A percentile compares a stretch with the other conserved stretches of the same genome.
These are phyloP conservation scores for Sclerotinia sclerotiorum DNA, from an alignment of 2,329 filamentous ascomycete genomes.

Conservation along the genomic window DNA sequence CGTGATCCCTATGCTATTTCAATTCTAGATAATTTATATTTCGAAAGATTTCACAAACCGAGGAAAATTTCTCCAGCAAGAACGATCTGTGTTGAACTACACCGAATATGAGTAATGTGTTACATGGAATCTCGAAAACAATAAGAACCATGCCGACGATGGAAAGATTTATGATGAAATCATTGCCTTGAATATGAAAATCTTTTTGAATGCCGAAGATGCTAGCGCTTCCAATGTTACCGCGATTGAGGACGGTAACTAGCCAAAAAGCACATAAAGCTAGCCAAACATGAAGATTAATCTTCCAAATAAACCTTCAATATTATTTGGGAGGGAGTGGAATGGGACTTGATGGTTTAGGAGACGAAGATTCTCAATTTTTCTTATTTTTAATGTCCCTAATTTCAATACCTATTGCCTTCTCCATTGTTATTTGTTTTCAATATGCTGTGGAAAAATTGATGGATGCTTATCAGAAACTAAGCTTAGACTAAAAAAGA, in stretches of 20 bases:
- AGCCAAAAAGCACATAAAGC: constrained; percentile 3
- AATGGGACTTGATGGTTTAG: background rate
- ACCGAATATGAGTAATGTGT: background rate
- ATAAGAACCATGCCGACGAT: background rate
- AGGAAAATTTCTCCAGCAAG: background rate
- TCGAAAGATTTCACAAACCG: background rate
- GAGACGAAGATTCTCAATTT: background rate
- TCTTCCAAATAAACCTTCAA: constrained; percentile 7
- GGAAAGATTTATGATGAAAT: background rate
- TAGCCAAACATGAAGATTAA: constrained; percentile 4
- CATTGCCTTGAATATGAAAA: background rate
- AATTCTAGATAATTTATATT: background rate
- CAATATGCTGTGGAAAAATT: background rate
- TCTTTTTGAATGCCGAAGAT: background rate
- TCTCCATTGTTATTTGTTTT: background rate
- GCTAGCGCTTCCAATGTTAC: background rate
- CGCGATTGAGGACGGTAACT: background rate
- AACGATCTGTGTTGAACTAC: background rate
- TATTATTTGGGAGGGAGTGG: background rate
- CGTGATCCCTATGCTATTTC: background rate
- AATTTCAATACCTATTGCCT: background rate
- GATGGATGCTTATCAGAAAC: background rate
- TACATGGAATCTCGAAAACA: background rate
- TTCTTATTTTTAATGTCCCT: background rate
- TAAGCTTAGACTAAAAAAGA: background rate